phyloP scores from a whole-genome alignment of 306 rosid species.

The Cicer bijugum region DNA sequence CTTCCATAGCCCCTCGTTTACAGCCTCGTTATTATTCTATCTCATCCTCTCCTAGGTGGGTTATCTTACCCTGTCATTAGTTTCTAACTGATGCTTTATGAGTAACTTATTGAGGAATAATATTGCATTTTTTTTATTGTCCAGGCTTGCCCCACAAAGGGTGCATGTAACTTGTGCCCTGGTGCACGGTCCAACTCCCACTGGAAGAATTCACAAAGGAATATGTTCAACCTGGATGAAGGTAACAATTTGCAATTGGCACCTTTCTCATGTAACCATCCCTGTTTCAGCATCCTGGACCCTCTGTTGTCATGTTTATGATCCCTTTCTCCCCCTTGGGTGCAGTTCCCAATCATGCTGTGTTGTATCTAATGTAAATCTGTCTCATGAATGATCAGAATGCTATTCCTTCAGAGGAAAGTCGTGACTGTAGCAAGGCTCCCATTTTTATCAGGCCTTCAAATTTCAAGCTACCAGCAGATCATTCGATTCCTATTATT shows the following conservation, averaged over 20 bases:
- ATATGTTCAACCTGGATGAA: conserved; percentile 98
- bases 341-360: conserved; percentile 35
- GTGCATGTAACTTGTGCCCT: conserved; percentile 95
- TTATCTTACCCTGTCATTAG: conserved; percentile 35
- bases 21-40: conserved; percentile 96
- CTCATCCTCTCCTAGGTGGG: conserved; percentile 93
- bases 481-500: conserved; percentile 70
- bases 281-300: conserved; percentile 22
- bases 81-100: conserved; percentile 27
- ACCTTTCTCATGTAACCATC: conserved; percentile 22
- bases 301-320: conserved; percentile 21
- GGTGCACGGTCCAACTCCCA: conserved; percentile 84
- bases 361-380: conserved; percentile 45
- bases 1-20: conserved; percentile 87
- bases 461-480: conserved; percentile 85
- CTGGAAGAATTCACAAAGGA: conserved; percentile 97
- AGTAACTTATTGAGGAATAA: conserved; percentile 16
- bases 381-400: conserved; percentile 57
- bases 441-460: conserved; percentile 89
- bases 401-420: conserved; percentile 74
- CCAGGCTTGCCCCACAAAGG: conserved; percentile 70
- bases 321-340: conserved; percentile 4
- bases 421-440: conserved; percentile 80
- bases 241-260: conserved; percentile 57
- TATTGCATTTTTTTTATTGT: conserved; percentile 34